phyloP scores from a whole-genome alignment of 805 yeast genomes.

The Ogataea parapolymorpha region DNA sequence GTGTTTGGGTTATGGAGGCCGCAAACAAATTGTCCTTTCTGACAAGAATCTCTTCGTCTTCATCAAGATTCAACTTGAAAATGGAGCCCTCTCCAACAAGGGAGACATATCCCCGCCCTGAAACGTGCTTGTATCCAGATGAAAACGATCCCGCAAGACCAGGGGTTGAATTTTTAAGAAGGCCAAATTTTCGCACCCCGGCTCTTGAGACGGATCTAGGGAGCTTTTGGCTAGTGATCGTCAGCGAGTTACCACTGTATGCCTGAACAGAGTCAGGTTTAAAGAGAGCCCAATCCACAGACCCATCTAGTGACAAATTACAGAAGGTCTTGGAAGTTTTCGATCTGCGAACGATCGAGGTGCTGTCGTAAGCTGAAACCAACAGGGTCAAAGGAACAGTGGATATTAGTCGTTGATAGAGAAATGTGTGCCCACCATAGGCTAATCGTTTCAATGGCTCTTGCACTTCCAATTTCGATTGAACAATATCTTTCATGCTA shows the following conservation, averaged over 20 bases:
- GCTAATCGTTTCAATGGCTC: constrained; percentile 42
- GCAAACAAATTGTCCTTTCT: constrained; percentile 47
- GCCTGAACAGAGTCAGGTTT: constrained; percentile 46
- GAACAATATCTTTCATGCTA: constrained; percentile 14
- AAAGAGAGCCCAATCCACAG: constrained; percentile 60
- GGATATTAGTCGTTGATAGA: constrained; percentile 47
- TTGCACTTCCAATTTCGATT: constrained; percentile 31
- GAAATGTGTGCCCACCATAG: constrained; percentile 42
- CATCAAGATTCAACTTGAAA: constrained; percentile 43
- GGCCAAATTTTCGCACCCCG: constrained; percentile 26
- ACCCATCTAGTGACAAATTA: constrained; percentile 51
- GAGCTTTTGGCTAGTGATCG: constrained; percentile 34
- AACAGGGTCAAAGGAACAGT: constrained; percentile 45
- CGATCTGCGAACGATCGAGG: constrained; percentile 10
- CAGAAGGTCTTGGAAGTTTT: constrained; percentile 39
- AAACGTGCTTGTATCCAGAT: constrained; percentile 44
- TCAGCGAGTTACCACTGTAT: constrained; percentile 51
- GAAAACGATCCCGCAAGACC: constrained; percentile 38
- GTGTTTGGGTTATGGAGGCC: constrained; percentile 45
- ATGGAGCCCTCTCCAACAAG: constrained; percentile 54
- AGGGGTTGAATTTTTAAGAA: constrained; percentile 32
- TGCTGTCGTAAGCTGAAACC: constrained; percentile 36
- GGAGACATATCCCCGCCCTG: constrained; percentile 58
- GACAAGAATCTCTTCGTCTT: constrained; percentile 47
- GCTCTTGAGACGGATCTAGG: constrained; percentile 40